phyloP scores from a whole-genome alignment of 208 protist genomes.

The Acanthamoeba culbertsoni region DNA sequence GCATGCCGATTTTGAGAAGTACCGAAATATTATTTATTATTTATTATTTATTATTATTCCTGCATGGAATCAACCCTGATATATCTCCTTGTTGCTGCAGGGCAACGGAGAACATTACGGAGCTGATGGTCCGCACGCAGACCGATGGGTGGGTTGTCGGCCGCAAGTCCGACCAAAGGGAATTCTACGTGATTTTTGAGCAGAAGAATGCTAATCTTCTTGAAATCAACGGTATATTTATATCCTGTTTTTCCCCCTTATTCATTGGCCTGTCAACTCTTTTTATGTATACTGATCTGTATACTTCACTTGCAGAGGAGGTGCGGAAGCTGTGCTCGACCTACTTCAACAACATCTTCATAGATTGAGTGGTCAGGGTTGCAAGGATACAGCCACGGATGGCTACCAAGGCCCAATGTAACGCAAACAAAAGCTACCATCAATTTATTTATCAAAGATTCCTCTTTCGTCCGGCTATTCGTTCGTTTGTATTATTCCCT shows the following conservation, averaged over 20 bases:
- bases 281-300: background rate
- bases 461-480: too few relatives aligned
- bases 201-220: constrained; percentile 76
- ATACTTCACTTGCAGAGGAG: background rate
- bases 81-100: background rate
- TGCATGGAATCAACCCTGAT: too few relatives aligned
- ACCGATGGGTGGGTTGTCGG: constrained; percentile 77
- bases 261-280: background rate
- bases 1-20: constrained; percentile 75
- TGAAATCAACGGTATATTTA: constrained; percentile 73
- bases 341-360: constrained; percentile 60
- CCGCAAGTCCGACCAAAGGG: constrained; percentile 74
- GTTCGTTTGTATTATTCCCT: too few relatives aligned
- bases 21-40: background rate
- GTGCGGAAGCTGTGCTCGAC: constrained; percentile 43
- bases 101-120: constrained; percentile 42
- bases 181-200: constrained; percentile 80
- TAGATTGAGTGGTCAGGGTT: background rate
- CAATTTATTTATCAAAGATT: background rate
- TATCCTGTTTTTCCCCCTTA: background rate
- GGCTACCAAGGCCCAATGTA: background rate
- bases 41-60: too few relatives aligned
- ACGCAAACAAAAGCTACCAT: background rate
- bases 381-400: background rate
- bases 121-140: constrained; percentile 69